Conservation (phyloP, 179 eudicot genomes). For the Spergularia azorica region DNA sequence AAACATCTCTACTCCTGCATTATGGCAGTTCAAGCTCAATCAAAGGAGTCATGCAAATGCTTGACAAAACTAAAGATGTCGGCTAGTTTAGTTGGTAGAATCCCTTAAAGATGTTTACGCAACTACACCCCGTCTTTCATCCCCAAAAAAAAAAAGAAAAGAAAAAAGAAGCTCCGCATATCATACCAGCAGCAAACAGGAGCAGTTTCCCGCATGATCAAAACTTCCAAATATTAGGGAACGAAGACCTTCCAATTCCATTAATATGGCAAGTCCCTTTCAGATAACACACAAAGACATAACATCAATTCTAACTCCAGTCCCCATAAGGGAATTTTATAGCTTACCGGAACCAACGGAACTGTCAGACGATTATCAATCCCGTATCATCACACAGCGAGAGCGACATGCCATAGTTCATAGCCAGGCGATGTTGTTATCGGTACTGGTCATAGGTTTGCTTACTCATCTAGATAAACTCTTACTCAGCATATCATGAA, state of each 20-base stretch:
- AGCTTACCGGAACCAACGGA: not conserved
- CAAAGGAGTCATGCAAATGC: not conserved
- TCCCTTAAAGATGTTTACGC: no score
- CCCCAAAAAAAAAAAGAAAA: no score
- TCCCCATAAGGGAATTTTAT: slow-evolving; percentile 4
- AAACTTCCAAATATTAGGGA: not conserved
- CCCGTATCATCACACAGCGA: slow-evolving; percentile 11
- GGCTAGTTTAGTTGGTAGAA: no score
- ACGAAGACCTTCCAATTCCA: slow-evolving; percentile 10
- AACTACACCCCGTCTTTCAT: no score
- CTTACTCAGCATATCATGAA: not conserved
- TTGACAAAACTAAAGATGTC: not conserved
- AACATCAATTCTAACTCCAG: not conserved
- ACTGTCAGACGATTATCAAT: not conserved
- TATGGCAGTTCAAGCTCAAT: not conserved
- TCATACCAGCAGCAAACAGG: not conserved
- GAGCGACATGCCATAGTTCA: not conserved
- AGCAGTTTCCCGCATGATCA: not conserved
- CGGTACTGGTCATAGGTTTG: slow-evolving; percentile 23
- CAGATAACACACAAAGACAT: not conserved
- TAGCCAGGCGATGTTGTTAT: not conserved
- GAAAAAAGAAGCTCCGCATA: no score
- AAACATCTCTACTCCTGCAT: no score
- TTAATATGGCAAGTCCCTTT: not conserved
- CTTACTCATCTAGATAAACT: slow-evolving; percentile 22